Percentiles rank a stretch among this genome's conserved stretches.
Conservation (phyloP, 139 green algal genomes). For the Picocystis salinarum region DNA sequence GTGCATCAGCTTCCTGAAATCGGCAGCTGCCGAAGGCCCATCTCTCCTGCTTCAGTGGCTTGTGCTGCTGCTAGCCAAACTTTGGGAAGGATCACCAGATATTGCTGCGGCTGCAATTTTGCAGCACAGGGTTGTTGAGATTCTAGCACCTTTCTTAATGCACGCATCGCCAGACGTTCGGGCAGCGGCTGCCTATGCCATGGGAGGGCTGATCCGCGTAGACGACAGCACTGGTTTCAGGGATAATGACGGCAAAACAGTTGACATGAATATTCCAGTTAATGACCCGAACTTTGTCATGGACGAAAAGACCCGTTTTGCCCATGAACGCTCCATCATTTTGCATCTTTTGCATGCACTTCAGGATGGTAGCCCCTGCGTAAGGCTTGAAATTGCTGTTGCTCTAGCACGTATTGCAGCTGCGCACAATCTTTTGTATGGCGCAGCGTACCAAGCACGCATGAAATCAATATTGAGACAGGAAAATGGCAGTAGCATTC, state of each 20-base stretch:
- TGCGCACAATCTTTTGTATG: conserved; percentile 29
- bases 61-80: conserved; percentile 69
- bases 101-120: conserved; percentile 70
- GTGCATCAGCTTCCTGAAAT: conserved; percentile 4
- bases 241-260: background rate
- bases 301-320: conserved; percentile 6
- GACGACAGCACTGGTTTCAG: background rate
- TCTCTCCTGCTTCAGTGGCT: conserved; percentile 78
- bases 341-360: conserved; percentile 6
- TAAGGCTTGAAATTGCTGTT: conserved; percentile 53
- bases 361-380: conserved; percentile 19
- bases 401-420: conserved; percentile 43
- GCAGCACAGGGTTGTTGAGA: no score
- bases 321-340: conserved; percentile 17
- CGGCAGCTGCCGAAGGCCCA: background rate
- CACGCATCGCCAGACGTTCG: conserved; percentile 52
- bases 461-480: no score
- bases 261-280: no score
- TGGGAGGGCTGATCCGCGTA: conserved; percentile 49
- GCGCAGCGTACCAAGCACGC: no score
- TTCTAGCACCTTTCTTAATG: no score
- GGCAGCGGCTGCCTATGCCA: conserved; percentile 65
- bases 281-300: no score
- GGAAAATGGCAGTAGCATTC: no score
- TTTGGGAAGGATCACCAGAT: conserved; percentile 51